Evolutionary conservation across 176 grass and related monocot genomes (phyloP).

Genomic region (Phyllostachys edulis): DNA sequence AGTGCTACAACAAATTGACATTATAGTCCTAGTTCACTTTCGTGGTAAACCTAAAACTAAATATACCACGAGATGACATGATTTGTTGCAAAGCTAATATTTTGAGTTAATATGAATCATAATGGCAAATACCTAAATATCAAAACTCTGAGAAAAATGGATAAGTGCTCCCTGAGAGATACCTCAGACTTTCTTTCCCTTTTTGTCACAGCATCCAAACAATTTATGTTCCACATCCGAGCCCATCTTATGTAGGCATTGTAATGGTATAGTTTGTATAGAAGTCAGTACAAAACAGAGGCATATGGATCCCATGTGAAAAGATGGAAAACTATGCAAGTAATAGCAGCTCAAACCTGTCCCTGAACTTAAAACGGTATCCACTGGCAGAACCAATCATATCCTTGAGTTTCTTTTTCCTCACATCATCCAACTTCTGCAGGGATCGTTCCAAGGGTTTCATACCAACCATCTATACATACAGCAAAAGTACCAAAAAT

Average conservation of each 20-base stretch:
- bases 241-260: slow-evolving; percentile 14
- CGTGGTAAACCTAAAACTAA: too few species aligned
- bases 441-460: slow-evolving; percentile 88
- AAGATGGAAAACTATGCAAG: not conserved
- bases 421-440: slow-evolving; percentile 94
- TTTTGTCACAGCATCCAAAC: too few species aligned
- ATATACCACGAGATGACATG: too few species aligned
- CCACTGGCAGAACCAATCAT: slow-evolving; percentile 78
- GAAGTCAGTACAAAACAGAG: slow-evolving; percentile 17
- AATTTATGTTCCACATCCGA: too few species aligned
- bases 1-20: too few species aligned
- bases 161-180: too few species aligned
- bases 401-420: slow-evolving; percentile 97
- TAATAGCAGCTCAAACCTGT: slow-evolving; percentile 46
- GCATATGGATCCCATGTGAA: not conserved
- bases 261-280: slow-evolving; percentile 24
- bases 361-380: slow-evolving; percentile 50
- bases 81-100: too few species aligned
- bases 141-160: too few species aligned
- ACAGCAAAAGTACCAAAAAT: slow-evolving; percentile 21
- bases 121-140: too few species aligned
- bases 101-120: too few species aligned
- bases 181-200: too few species aligned
- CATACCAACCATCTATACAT: slow-evolving; percentile 91
- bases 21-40: too few species aligned